Percentiles rank a stretch among this genome's conserved stretches.
phyloP scores from a whole-genome alignment of 1,284 basidiomycete genomes.

The Ustilago lituana region DNA sequence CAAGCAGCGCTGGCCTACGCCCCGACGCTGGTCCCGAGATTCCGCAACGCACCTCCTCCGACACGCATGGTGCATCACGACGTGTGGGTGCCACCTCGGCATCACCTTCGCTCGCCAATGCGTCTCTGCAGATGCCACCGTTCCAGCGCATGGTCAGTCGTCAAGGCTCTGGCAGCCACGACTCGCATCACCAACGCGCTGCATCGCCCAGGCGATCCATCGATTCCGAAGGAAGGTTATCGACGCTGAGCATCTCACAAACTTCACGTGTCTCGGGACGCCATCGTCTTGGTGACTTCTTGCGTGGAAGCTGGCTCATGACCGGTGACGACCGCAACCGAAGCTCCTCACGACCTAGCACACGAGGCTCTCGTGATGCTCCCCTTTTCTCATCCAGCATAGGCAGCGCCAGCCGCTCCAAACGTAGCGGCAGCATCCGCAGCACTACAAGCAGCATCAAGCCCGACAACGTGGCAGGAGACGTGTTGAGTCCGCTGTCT shows the following conservation, averaged over 20 bases:
- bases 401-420: conserved; percentile 2
- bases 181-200: conserved; percentile 22
- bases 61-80: conserved; percentile 31
- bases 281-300: conserved; percentile 46
- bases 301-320: conserved; percentile 43
- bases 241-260: conserved; percentile 43
- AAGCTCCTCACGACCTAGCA: conserved; percentile 35
- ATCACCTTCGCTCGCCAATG: conserved; percentile 14
- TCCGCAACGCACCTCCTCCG: conserved; percentile 38
- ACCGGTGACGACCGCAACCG: conserved; percentile 24
- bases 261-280: conserved; percentile 41
- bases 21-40: conserved; percentile 29
- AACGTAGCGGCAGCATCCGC: conserved; percentile 27
- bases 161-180: conserved; percentile 11
- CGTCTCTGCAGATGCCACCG: conserved; percentile 26
- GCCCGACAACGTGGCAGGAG: neutral
- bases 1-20: conserved; percentile 26
- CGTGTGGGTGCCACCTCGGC: conserved; percentile 17
- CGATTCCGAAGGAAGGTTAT: conserved; percentile 37
- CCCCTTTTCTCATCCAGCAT: conserved; percentile 9
- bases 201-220: conserved; percentile 24
- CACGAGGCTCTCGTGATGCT: conserved; percentile 34
- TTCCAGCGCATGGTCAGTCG: conserved; percentile 20
- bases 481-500: conserved; percentile 11
- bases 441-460: conserved; percentile 20